These are phyloP conservation scores for Euphorbia corollata DNA, from an alignment of 441 rosid genomes.

Conservation along the genomic window DNA sequence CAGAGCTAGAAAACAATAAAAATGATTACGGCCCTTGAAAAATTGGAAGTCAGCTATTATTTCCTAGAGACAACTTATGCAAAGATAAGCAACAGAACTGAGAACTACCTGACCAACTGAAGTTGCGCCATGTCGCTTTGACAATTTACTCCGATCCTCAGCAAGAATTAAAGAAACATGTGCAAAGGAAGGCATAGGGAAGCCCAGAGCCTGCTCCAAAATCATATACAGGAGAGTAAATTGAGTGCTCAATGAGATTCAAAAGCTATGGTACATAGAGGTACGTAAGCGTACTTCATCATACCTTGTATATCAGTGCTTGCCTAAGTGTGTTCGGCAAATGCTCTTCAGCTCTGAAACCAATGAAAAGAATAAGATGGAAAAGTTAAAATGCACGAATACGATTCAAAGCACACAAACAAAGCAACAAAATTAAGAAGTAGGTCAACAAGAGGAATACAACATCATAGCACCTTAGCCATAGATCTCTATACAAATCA, in stretches of 20 bases:
- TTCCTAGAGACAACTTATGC: constrained; percentile 8
- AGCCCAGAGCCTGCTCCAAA: constrained; percentile 70
- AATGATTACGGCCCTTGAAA: constrained; percentile 9
- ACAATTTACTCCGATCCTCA: constrained; percentile 86
- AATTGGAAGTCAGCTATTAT: background rate
- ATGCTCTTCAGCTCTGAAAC: constrained; percentile 85
- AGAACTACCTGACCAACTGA: constrained; percentile 76
- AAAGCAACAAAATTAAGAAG: background rate
- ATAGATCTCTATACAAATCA: constrained; percentile 6
- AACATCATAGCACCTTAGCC: background rate
- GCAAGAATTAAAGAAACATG: constrained; percentile 94
- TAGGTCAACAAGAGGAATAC: constrained; percentile 5
- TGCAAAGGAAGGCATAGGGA: constrained; percentile 81
- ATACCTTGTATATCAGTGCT: constrained; percentile 81
- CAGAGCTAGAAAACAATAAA: background rate
- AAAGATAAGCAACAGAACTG: constrained; percentile 9
- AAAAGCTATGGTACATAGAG: background rate
- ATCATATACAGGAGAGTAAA: constrained; percentile 18
- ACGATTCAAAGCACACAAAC: background rate
- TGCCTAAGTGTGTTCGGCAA: constrained; percentile 87
- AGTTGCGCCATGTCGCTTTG: constrained; percentile 95
- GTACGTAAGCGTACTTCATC: constrained; percentile 2
- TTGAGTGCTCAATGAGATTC: constrained; percentile 4
- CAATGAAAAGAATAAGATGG: constrained; percentile 19
- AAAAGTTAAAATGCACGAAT: background rate